Base-by-base conservation (phyloP, 2,329 filamentous ascomycete species). In the Penicillium sp. region DNA sequence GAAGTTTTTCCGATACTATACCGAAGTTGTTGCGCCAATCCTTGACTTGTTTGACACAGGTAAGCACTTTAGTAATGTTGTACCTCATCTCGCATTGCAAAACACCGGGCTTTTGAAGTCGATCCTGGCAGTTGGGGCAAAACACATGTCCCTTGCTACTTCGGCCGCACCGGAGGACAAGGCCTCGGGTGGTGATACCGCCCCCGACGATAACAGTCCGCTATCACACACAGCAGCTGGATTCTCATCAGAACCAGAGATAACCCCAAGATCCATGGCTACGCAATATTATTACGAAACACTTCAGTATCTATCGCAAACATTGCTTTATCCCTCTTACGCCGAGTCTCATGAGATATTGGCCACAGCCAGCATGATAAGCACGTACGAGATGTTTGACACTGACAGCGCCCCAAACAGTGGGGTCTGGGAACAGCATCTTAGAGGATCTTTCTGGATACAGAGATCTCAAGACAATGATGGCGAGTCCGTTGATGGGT, bases 401-500 rank as follows among this genome's bases (percentile, higher is more conserved):
- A 79, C 77, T 8, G 77, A 52, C 27, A 36, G 22, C 34, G 27
- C 32, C 43, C 27, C 43, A 27, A 38, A 77, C 5, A 75, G 77
- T 18, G 65, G 80, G 66, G 78, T 75, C 39, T 87, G 84, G 84
- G 81, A 86, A 56, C 73, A 81, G 3, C 84, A 87, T 62, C 72
- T 87, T 0, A 81, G 84, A 62, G 83, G 84, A 0, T 82, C 85
- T 0, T 87, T 86, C 60, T 85, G 83, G 81, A 86, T 87, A n/a
- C 80, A 85, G 54, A 72, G 83, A 13, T 83, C 80, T 0, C 82
- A 84, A 45, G 77, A 83, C 46, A 83, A 84, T 48, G 78, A 86
- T 50, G 84, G 83, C 2, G 82, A 82, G 47, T 80, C 78, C 0
- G 77, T 78, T 27, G 50, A 52, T 0, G 81, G 82, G 0, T 72